Conservation (phyloP, 1,284 basidiomycete genomes). For the Moesziomyces aphidis region DNA sequence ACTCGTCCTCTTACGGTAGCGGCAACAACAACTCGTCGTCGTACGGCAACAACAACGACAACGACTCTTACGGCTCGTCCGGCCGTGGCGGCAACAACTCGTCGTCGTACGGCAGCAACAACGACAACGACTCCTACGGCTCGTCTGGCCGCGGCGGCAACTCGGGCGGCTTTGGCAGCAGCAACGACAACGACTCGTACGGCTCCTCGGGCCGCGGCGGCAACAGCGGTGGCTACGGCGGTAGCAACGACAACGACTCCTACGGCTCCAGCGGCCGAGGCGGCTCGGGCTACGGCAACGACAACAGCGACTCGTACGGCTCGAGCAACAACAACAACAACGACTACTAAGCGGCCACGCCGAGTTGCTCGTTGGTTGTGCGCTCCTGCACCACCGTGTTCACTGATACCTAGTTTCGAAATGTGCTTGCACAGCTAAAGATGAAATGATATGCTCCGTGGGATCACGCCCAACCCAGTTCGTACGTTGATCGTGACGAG, state of each 20-base stretch:
- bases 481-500: too few relatives aligned
- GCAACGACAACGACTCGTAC: conserved; percentile 29
- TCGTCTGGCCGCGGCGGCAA: conserved; percentile 2
- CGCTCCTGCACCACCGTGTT: neutral
- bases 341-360: conserved; percentile 11
- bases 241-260: conserved; percentile 12
- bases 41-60: too few relatives aligned
- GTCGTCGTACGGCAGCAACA: neutral
- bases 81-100: too few relatives aligned
- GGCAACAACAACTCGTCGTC: conserved; percentile 14
- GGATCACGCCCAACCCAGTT: too few relatives aligned
- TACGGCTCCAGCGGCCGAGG: conserved; percentile 7
- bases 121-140: conserved; percentile 8
- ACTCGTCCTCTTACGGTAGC: conserved; percentile 1
- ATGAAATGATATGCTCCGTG: too few relatives aligned
- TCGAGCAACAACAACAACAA: conserved; percentile 20
- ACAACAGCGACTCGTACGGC: conserved; percentile 26
- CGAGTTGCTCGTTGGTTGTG: neutral
- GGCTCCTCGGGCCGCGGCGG: conserved; percentile 1
- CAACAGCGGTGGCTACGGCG: conserved; percentile 4
- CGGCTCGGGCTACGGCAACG: conserved; percentile 2
- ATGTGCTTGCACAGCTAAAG: neutral
- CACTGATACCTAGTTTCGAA: conserved; percentile 1
- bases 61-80: too few relatives aligned
- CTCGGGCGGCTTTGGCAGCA: conserved; percentile 2